These are phyloP conservation scores for Cyberlindnera maclurae DNA, from an alignment of 805 yeast genomes.

Conservation along the genomic window DNA sequence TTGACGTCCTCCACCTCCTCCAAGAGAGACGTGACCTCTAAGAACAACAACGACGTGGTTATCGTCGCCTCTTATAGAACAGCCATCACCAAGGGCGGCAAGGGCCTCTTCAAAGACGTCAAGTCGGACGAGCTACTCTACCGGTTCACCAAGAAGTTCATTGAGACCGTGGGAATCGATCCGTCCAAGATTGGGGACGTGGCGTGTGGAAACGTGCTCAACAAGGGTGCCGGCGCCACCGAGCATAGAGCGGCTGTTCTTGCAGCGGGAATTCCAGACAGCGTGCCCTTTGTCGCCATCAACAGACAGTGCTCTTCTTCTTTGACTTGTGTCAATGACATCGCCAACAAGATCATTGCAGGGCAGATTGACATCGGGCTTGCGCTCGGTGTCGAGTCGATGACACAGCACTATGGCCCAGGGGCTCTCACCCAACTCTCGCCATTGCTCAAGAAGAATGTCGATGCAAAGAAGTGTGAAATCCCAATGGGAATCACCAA, in stretches of 20 bases:
- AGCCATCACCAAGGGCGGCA: slow-evolving; percentile 81
- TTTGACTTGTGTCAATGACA: slow-evolving; percentile 79
- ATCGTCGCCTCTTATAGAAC: slow-evolving; percentile 88
- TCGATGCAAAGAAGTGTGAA: slow-evolving; percentile 63
- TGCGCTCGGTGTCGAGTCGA: slow-evolving; percentile 91
- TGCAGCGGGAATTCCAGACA: slow-evolving; percentile 84
- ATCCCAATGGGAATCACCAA: slow-evolving; percentile 96
- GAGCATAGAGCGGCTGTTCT: slow-evolving; percentile 90
- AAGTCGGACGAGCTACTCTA: slow-evolving; percentile 72
- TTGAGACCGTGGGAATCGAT: slow-evolving; percentile 46
- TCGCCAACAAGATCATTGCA: slow-evolving; percentile 77
- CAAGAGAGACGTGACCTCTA: slow-evolving; percentile 5
- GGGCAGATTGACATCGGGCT: slow-evolving; percentile 92
- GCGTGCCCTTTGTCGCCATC: slow-evolving; percentile 71
- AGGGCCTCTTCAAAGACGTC: slow-evolving; percentile 78
- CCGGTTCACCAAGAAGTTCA: slow-evolving; percentile 54
- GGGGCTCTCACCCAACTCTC: slow-evolving; percentile 60
- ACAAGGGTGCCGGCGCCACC: slow-evolving; percentile 89
- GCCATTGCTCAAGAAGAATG: slow-evolving; percentile 35
- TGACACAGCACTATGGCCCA: slow-evolving; percentile 88
- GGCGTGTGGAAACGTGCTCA: slow-evolving; percentile 85
- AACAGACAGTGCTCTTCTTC: slow-evolving; percentile 97
- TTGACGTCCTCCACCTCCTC: slow-evolving; percentile 15
- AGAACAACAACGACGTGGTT: slow-evolving; percentile 67
- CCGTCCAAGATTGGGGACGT: slow-evolving; percentile 71